Conservation (phyloP, 257 asterid genomes). For the Thymus mandschuricus region DNA sequence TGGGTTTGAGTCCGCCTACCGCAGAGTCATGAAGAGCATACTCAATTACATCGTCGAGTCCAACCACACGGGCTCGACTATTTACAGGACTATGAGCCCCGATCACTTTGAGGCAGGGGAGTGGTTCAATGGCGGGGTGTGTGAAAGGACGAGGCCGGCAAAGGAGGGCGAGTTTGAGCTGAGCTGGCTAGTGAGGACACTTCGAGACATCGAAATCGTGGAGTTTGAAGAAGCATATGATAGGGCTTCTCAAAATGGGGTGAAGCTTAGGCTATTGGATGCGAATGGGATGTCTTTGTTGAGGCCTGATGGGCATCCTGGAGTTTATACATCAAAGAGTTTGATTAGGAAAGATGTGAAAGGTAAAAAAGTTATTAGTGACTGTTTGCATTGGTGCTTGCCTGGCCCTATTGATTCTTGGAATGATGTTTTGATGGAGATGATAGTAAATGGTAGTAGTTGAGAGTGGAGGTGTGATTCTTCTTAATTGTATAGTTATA, state of each 20-base stretch:
- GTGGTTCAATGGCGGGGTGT: slow-evolving; percentile 71
- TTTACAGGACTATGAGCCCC: slow-evolving; percentile 62
- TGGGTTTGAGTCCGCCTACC: slow-evolving; percentile 62
- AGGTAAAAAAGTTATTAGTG: slow-evolving; percentile 44
- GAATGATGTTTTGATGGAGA: slow-evolving; percentile 79
- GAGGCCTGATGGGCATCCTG: slow-evolving; percentile 94
- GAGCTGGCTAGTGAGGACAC: slow-evolving; percentile 43
- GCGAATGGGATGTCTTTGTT: slow-evolving; percentile 58
- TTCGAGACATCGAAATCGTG: slow-evolving; percentile 49
- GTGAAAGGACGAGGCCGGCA: slow-evolving; percentile 54
- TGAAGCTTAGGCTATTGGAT: slow-evolving; percentile 60
- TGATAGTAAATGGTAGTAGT: slow-evolving; percentile 47
- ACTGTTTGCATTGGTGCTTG: slow-evolving; percentile 91
- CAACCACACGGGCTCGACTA: slow-evolving; percentile 53
- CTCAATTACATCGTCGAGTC: slow-evolving; percentile 50
- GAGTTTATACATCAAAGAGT: slow-evolving; percentile 58
- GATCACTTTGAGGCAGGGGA: slow-evolving; percentile 71
- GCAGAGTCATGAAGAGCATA: slow-evolving; percentile 53
- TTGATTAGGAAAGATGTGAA: slow-evolving; percentile 46
- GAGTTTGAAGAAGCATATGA: slow-evolving; percentile 47
- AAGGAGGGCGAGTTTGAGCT: slow-evolving; percentile 59
- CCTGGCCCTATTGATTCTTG: slow-evolving; percentile 91
- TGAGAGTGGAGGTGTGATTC: slow-evolving; percentile 19
- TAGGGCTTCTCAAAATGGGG: slow-evolving; percentile 49
- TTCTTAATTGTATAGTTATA: not conserved